Base-by-base conservation (phyloP, 1,284 basidiomycete species). In the Ganoderma multipileum region DNA sequence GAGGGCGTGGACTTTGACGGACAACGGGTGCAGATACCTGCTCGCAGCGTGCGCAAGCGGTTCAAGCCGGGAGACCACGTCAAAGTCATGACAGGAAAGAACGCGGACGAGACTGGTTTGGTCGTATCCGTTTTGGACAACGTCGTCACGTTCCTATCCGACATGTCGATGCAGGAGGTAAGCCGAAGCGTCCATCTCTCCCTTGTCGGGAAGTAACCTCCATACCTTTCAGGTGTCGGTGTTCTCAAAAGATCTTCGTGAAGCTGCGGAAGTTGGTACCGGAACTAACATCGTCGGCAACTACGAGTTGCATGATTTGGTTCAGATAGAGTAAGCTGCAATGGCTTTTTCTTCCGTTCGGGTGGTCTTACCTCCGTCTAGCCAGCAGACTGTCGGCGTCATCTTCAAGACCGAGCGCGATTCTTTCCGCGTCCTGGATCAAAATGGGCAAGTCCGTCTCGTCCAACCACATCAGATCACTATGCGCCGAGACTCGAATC, bases 1-100 rank as follows among this genome's bases (percentile, higher is more conserved):
- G 84, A 93, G 30, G 92, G 95, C 39, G 86, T 94, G 33, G 95
- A 97, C 70, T 86, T 95, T 63, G 93, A 94, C 68, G 93, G 91
- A 2, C 92, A 95, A 78, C 91, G 91, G 76, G 87, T 96, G 64
- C 96, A 98, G 72, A 88, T 99, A 6, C 93, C 94, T 0, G 94
- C 95, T 1, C 85, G 93, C 66, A 94, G 94, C 77, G 95, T 99
- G 3, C 87, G 96, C 73, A 99, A 99, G 83, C 87, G 92, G 60
- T 99, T 99, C 85, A 96, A 95, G 79, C 89, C 96, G 63, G 98
- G 97, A 79, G 97, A 99, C 81, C 98, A 99, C 78, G 95, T 99
- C 83, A 99, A 99, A 83, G 97, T 99, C 68, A 96, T 98, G 89
- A 87, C 91, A 8, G 97, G 97, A 30, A 93, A 97, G 82, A 98